A percentile compares a stretch with the other conserved stretches of the same genome.
Conservation (phyloP, 2,329 filamentous ascomycete genomes). For the Fusarium chuoi region DNA sequence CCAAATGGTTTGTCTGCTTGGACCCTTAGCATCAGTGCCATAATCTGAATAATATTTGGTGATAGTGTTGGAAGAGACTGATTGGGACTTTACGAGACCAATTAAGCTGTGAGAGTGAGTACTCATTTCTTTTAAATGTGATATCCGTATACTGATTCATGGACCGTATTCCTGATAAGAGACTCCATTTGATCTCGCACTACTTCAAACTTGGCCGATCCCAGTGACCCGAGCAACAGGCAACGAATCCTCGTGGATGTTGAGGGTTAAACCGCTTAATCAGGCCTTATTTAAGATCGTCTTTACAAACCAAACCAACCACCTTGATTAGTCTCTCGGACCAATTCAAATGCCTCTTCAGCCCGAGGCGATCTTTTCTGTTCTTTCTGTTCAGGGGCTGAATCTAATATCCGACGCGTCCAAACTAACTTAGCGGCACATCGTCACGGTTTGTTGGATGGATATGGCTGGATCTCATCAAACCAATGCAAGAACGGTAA, state of each 20-base stretch:
- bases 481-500: constrained; percentile 14
- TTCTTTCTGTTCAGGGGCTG: constrained; percentile 29
- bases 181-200: background rate
- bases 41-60: constrained; percentile 10
- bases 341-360: constrained; percentile 22
- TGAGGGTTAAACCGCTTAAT: background rate
- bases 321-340: constrained; percentile 15
- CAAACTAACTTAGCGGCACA: constrained; percentile 14
- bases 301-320: constrained; percentile 14
- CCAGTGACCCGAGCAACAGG: background rate
- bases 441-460: constrained; percentile 9
- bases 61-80: background rate
- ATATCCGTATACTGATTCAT: constrained; percentile 1
- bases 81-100: background rate
- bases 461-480: background rate
- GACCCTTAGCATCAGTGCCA: constrained; percentile 35
- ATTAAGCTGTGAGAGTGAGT: background rate
- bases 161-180: background rate
- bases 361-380: constrained; percentile 21
- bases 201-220: background rate
- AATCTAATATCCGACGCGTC: constrained; percentile 11
- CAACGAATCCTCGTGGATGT: constrained; percentile 6
- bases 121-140: constrained; percentile 17
- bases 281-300: constrained; percentile 14
- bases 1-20: constrained; percentile 22